phyloP scores from a whole-genome alignment of 371 early-diverging fungal genomes.

The Coemansia sp. region DNA sequence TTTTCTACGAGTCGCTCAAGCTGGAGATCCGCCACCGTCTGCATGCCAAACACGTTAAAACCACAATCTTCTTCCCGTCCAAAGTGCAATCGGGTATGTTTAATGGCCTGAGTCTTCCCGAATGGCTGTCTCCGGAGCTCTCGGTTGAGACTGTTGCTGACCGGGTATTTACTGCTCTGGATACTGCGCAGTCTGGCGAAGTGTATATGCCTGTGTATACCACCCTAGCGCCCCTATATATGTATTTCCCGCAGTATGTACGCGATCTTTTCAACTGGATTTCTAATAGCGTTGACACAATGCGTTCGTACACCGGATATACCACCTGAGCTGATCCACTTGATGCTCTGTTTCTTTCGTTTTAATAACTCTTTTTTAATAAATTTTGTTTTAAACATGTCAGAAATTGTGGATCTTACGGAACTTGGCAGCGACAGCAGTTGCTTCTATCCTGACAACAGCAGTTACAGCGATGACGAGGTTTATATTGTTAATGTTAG shows the following conservation, averaged over 20 bases:
- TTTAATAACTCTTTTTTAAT: neutral
- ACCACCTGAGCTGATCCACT: neutral
- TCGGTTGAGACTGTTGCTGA: slow-evolving; percentile 25
- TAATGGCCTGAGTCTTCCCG: slow-evolving; percentile 27
- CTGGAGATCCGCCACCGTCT: slow-evolving; percentile 25
- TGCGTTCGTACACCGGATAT: slow-evolving; percentile 29
- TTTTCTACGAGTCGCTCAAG: slow-evolving; percentile 42
- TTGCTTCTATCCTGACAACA: neutral
- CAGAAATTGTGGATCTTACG: slow-evolving; percentile 32
- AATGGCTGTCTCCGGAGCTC: slow-evolving; percentile 44
- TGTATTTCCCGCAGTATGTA: slow-evolving; percentile 12
- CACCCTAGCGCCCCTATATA: slow-evolving; percentile 20
- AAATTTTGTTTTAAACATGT: neutral
- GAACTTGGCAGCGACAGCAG: slow-evolving; percentile 17
- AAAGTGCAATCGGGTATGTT: slow-evolving; percentile 45
- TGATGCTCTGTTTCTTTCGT: neutral
- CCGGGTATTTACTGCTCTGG: slow-evolving; percentile 23
- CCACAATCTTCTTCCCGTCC: slow-evolving; percentile 40
- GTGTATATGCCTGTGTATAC: slow-evolving; percentile 30
- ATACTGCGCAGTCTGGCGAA: slow-evolving; percentile 18
- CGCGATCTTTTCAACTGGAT: slow-evolving; percentile 17
- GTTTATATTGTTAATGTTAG: neutral
- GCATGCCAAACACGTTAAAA: slow-evolving; percentile 6
- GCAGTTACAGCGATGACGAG: slow-evolving; percentile 10
- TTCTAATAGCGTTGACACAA: slow-evolving; percentile 26